Percentiles rank a stretch among this genome's conserved stretches.
Conservation (phyloP, 169 alveolate species). For the Plasmodium relictum region DNA sequence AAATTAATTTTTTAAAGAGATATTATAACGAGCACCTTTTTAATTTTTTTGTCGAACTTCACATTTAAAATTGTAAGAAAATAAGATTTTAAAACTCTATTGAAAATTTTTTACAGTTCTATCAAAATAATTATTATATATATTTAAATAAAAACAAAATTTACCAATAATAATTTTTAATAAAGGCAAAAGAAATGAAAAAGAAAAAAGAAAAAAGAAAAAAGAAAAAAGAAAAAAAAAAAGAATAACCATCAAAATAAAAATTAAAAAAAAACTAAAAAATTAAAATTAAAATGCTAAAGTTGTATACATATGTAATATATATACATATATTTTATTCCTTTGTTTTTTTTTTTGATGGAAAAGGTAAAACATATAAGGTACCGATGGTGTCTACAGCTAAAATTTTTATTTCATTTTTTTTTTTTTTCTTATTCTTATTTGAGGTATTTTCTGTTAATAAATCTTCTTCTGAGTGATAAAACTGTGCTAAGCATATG, state of each 20-base stretch:
- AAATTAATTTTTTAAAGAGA: no score
- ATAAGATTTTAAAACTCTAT: no score
- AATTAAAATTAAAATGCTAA: background rate
- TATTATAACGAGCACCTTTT: no score
- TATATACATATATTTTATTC: background rate
- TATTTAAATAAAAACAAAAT: no score
- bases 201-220: background rate
- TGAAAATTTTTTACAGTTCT: no score
- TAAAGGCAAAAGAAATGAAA: background rate
- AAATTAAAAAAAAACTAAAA: background rate
- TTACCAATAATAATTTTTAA: no score
- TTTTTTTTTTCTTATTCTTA: conserved; percentile 17
- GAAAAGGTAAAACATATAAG: conserved; percentile 38
- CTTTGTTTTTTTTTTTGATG: background rate
- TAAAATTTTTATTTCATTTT: conserved; percentile 23
- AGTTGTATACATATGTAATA: background rate
- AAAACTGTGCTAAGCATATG: conserved; percentile 35
- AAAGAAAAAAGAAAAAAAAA: background rate
- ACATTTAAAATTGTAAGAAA: no score
- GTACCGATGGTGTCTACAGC: conserved; percentile 49
- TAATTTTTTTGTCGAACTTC: no score
- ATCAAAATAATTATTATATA: no score
- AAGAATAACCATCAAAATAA: no score
- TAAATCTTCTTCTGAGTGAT: conserved; percentile 26
- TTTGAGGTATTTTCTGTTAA: conserved; percentile 18